Conservation (phyloP, 306 rosid species). For the Cicer cuneatum region DNA sequence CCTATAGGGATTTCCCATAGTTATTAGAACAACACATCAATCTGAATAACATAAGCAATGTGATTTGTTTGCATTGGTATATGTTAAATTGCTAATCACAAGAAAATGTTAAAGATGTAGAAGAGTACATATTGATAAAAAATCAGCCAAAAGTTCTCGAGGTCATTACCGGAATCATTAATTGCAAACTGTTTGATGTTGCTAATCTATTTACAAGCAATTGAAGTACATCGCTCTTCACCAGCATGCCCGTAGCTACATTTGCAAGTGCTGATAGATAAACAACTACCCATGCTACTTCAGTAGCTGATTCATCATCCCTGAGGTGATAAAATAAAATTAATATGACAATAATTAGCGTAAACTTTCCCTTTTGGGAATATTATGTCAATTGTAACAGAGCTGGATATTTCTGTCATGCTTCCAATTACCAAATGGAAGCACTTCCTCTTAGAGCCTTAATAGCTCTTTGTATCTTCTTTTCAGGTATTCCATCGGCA, state of each 20-base stretch:
- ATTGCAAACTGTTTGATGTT: slow-evolving; percentile 75
- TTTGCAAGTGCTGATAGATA: slow-evolving; percentile 95
- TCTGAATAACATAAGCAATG: slow-evolving; percentile 16
- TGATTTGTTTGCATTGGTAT: slow-evolving; percentile 19
- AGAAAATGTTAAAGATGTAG: slow-evolving; percentile 24
- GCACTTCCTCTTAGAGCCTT: slow-evolving; percentile 1
- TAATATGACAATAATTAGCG: slow-evolving; percentile 38
- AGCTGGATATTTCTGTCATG: slow-evolving; percentile 23
- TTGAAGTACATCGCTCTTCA: slow-evolving; percentile 80
- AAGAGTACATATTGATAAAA: slow-evolving; percentile 19
- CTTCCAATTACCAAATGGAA: slow-evolving; percentile 12
- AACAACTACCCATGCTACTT: slow-evolving; percentile 95
- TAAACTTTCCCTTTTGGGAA: slow-evolving; percentile 16
- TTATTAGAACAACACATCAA: slow-evolving; percentile 44
- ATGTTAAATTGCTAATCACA: slow-evolving; percentile 34
- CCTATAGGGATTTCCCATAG: slow-evolving; percentile 57
- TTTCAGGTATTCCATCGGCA: background rate
- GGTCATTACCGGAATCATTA: slow-evolving; percentile 83
- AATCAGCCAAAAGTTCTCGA: slow-evolving; percentile 14
- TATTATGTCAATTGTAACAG: slow-evolving; percentile 34
- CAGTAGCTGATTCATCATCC: slow-evolving; percentile 95
- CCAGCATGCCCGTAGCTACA: slow-evolving; percentile 70
- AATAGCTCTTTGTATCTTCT: slow-evolving; percentile 5
- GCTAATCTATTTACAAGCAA: slow-evolving; percentile 83
- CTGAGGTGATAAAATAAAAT: slow-evolving; percentile 54